Conservation (phyloP, 2,329 filamentous ascomycete species). For the Teratosphaeria viscida region DNA sequence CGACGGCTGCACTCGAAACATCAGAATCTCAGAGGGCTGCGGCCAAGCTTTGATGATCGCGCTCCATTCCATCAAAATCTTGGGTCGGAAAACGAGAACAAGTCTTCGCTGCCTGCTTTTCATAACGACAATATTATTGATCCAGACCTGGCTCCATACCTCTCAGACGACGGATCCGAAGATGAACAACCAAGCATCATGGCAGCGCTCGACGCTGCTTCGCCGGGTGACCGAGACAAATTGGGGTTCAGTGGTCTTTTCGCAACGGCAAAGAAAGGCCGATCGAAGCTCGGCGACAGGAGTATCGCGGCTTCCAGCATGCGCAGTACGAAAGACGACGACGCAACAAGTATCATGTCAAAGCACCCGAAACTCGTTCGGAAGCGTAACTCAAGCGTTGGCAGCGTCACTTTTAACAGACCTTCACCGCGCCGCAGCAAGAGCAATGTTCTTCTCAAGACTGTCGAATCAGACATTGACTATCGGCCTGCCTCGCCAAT, state of each 20-base stretch:
- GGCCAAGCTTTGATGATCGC: slow-evolving; percentile 61
- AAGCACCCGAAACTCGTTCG: slow-evolving; percentile 54
- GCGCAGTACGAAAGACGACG: slow-evolving; percentile 49
- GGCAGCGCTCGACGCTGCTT: slow-evolving; percentile 53
- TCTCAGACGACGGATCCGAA: slow-evolving; percentile 83
- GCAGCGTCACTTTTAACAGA: slow-evolving; percentile 61
- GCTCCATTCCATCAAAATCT: slow-evolving; percentile 77
- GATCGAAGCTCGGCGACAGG: slow-evolving; percentile 61
- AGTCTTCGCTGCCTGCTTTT: slow-evolving; percentile 70
- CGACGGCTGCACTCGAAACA: slow-evolving; percentile 82
- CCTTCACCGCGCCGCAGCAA: slow-evolving; percentile 58
- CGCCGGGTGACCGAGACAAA: slow-evolving; percentile 60
- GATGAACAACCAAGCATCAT: slow-evolving; percentile 85
- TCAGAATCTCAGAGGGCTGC: slow-evolving; percentile 68
- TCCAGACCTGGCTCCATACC: slow-evolving; percentile 85
- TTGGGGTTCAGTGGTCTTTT: slow-evolving; percentile 62
- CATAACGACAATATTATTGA: slow-evolving; percentile 98
- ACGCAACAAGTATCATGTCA: slow-evolving; percentile 54
- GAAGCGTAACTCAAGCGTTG: slow-evolving; percentile 73
- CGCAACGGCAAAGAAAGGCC: slow-evolving; percentile 59
- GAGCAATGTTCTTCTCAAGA: slow-evolving; percentile 43
- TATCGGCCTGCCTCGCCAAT: not conserved
- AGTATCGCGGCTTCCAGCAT: slow-evolving; percentile 61
- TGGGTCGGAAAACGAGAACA: slow-evolving; percentile 54
- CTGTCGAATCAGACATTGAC: slow-evolving; percentile 14